Evolutionary conservation across 2,329 filamentous ascomycete species (phyloP).

Genomic region (Trichoderma oligosporum): DNA sequence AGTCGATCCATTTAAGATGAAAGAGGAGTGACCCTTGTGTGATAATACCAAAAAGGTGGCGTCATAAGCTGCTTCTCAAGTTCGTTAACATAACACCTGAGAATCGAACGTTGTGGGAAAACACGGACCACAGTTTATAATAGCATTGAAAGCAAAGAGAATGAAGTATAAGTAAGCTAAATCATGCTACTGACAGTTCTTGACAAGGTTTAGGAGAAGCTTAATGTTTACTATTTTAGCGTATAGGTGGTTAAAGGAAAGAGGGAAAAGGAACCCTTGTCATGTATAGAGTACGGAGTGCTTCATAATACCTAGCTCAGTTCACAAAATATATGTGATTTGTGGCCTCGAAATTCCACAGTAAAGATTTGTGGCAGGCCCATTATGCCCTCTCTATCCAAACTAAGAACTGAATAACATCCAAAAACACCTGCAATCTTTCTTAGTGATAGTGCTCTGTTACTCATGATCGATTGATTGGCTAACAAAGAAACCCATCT

Average conservation of each 20-base stretch:
- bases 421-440: conserved; percentile 4
- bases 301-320: not conserved
- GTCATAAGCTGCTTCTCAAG: not conserved
- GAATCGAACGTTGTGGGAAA: conserved; percentile 7
- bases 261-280: not conserved
- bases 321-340: not conserved
- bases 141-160: not conserved
- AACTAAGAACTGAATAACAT: not conserved
- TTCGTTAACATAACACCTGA: not conserved
- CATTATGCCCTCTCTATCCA: too few species aligned
- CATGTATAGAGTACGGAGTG: not conserved
- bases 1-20: not conserved
- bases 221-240: conserved; percentile 1
- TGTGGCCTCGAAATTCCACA: too few species aligned
- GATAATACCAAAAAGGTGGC: not conserved
- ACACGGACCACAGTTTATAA: not conserved
- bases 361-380: too few species aligned
- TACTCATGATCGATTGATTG: not conserved
- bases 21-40: not conserved
- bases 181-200: conserved; percentile 9
- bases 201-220: conserved; percentile 15
- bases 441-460: not conserved
- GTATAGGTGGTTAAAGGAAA: not conserved
- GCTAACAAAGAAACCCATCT: not conserved
- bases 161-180: not conserved